Percentiles rank a stretch among this genome's conserved stretches.
phyloP scores from a whole-genome alignment of 1,284 basidiomycete genomes.

The Rhizoctonia solani region DNA sequence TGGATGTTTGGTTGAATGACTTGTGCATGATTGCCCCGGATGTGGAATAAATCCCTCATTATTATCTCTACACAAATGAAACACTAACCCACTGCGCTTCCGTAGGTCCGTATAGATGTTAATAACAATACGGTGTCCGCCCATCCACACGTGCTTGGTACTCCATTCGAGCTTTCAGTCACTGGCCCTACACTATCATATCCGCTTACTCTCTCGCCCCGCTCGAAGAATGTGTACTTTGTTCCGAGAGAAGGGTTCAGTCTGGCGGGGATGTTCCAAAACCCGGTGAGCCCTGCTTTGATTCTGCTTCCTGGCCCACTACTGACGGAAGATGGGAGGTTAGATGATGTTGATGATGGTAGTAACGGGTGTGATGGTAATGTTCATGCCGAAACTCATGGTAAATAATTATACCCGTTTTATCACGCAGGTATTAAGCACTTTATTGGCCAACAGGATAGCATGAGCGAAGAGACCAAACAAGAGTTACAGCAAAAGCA shows the following conservation, averaged over 20 bases:
- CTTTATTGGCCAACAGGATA: conserved; percentile 9
- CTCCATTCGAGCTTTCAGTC: conserved; percentile 34
- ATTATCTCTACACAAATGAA: not conserved
- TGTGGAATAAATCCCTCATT: too few species aligned
- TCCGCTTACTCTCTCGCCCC: conserved; percentile 28
- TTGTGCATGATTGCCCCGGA: too few species aligned
- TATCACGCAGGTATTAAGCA: not conserved
- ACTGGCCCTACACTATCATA: conserved; percentile 16
- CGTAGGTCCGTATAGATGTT: conserved; percentile 30
- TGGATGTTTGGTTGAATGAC: too few species aligned
- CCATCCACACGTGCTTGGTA: conserved; percentile 32
- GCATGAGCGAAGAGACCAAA: conserved; percentile 29
- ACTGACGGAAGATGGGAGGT: not conserved
- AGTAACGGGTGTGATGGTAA: conserved; percentile 25
- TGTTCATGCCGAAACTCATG: conserved; percentile 35
- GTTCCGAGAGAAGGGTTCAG: conserved; percentile 31
- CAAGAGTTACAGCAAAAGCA: conserved; percentile 23
- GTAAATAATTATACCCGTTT: conserved; percentile 2
- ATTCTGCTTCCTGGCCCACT: not conserved
- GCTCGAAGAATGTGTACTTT: conserved; percentile 21
- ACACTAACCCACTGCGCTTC: not conserved
- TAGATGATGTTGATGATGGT: conserved; percentile 36
- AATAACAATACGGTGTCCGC: conserved; percentile 21
- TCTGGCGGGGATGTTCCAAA: conserved; percentile 35
- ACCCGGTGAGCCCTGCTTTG: conserved; percentile 15